phyloP scores from a whole-genome alignment of 129 eudicot species.

The Lactuca saligna region DNA sequence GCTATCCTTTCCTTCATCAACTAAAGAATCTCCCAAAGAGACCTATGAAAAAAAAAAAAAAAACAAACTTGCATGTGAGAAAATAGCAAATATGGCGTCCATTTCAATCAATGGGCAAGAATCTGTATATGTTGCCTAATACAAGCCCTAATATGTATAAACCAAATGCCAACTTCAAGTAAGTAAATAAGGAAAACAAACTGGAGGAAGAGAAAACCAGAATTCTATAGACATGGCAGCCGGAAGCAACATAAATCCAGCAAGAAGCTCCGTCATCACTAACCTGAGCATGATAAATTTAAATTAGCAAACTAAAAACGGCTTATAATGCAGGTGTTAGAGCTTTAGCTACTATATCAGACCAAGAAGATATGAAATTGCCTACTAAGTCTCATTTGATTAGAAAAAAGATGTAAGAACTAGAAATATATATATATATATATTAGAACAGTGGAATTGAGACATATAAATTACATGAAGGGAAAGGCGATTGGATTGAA shows the following conservation, averaged over 20 bases:
- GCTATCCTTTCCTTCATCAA: constrained; percentile 71
- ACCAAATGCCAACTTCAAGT: not conserved
- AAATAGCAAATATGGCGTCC: too few species aligned
- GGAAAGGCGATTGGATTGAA: constrained; percentile 82
- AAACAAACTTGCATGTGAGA: too few species aligned
- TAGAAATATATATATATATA: not conserved
- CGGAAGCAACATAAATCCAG: constrained; percentile 75
- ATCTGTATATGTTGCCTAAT: not conserved
- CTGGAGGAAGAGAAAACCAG: constrained; percentile 30
- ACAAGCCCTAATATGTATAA: not conserved
- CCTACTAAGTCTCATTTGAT: not conserved
- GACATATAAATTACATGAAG: constrained; percentile 40
- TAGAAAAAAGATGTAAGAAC: constrained; percentile 1
- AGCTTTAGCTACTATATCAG: not conserved
- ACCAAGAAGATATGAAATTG: not conserved
- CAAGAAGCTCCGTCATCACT: constrained; percentile 49
- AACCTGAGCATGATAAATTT: constrained; percentile 27
- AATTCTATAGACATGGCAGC: constrained; percentile 48
- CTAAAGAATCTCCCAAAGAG: constrained; percentile 52
- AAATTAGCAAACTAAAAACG: constrained; percentile 8
- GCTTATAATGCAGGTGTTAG: not conserved
- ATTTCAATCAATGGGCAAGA: too few species aligned
- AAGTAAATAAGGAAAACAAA: not conserved
- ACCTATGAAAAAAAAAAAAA: constrained; percentile 35
- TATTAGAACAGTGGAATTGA: not conserved